Conservation (phyloP, 2,329 filamentous ascomycete species). For the Mycosphaerella arachidis region DNA sequence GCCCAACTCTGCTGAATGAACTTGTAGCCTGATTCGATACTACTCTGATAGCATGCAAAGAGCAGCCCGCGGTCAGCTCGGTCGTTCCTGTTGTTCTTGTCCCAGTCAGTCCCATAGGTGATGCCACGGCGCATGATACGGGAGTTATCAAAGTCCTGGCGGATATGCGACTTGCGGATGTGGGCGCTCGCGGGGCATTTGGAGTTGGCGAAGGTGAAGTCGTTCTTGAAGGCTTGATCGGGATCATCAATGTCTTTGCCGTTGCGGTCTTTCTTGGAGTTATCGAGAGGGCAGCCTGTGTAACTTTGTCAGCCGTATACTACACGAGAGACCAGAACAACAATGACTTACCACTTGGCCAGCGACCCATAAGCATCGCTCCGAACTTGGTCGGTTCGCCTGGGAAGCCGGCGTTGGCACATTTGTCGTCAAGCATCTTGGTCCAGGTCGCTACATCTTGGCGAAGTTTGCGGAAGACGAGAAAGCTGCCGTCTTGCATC, state of each 20-base stretch:
- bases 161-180: slow-evolving; percentile 45
- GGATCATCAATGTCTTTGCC: slow-evolving; percentile 3
- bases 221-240: background rate
- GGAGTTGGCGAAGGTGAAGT: slow-evolving; percentile 41
- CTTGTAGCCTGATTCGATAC: slow-evolving; percentile 38
- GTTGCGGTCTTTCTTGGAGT: background rate
- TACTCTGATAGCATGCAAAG: slow-evolving; percentile 45
- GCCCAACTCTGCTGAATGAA: slow-evolving; percentile 34
- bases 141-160: slow-evolving; percentile 29
- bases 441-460: slow-evolving; percentile 45
- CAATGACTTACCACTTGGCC: slow-evolving; percentile 30
- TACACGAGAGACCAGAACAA: background rate
- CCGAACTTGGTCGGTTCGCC: slow-evolving; percentile 35
- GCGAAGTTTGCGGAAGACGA: slow-evolving; percentile 42
- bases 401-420: slow-evolving; percentile 21
- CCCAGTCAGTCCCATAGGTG: slow-evolving; percentile 32
- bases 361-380: slow-evolving; percentile 42
- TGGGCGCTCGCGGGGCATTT: slow-evolving; percentile 46
- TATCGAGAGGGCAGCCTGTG: background rate
- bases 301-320: background rate
- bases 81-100: slow-evolving; percentile 23
- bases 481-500: slow-evolving; percentile 43
- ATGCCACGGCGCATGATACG: slow-evolving; percentile 45
- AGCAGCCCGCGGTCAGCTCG: slow-evolving; percentile 37
- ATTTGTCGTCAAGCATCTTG: slow-evolving; percentile 35